phyloP scores from a whole-genome alignment of 2,329 filamentous ascomycete species.

The Colletotrichum lini region DNA sequence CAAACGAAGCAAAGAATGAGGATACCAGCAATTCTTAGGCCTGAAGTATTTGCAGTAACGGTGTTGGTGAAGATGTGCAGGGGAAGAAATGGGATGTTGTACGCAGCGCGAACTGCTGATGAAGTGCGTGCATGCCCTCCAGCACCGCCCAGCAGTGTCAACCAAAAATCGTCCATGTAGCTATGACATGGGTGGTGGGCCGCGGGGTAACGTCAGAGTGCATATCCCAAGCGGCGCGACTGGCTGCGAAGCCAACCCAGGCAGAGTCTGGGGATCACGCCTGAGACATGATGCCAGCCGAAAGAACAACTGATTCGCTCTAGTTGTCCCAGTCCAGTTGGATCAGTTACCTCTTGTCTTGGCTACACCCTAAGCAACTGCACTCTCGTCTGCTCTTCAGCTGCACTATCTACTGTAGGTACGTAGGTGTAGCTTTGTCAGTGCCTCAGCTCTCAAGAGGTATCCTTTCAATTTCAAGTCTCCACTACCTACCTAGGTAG shows the following conservation, averaged over 20 bases:
- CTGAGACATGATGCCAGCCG: constrained; percentile 18
- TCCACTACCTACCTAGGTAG: no score
- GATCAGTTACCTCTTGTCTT: neutral
- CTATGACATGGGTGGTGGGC: constrained; percentile 43
- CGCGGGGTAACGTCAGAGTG: constrained; percentile 41
- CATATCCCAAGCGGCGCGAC: constrained; percentile 7
- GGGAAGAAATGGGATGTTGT: constrained; percentile 25
- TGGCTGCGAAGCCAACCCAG: constrained; percentile 14
- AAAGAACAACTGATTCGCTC: constrained; percentile 23
- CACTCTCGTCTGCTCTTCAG: constrained; percentile 22
- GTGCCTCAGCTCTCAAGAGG: no score
- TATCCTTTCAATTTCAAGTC: no score
- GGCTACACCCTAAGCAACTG: neutral
- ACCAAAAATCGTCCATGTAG: constrained; percentile 28
- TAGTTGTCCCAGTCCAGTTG: constrained; percentile 12
- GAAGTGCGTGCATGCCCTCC: constrained; percentile 5
- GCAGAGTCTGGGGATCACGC: constrained; percentile 16
- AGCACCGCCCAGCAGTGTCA: constrained; percentile 4
- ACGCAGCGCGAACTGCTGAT: constrained; percentile 34
- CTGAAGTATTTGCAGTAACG: constrained; percentile 7
- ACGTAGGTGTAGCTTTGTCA: no score
- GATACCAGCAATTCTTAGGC: neutral
- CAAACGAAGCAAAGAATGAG: neutral
- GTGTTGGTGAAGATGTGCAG: constrained; percentile 21
- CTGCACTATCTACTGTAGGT: neutral